Evolutionary conservation across 257 asterid species (phyloP), one percentile per base, ranked within the genome.

Genomic region (Orobanche coerulescens): DNA sequence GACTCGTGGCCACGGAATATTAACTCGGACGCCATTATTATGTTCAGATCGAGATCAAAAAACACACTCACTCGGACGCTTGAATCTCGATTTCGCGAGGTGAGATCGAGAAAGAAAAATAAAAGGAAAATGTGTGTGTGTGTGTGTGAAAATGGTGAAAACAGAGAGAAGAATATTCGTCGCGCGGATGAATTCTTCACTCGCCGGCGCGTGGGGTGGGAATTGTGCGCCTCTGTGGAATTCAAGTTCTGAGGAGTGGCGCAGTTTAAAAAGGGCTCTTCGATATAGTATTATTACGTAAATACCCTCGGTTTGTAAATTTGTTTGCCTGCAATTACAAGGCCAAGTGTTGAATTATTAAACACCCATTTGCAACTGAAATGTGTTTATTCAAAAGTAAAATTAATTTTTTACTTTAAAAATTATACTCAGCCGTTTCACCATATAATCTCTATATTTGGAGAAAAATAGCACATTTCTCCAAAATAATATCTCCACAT

Each of bases 1-100:
- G 94, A 59, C 59, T 90, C 97, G 73, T 84, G 96, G 61, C 97
- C 95, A 36, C 96, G 89, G 77, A 73, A 90, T 51, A 74, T 87
- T 76, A 90, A 69, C 79, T 87, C 97, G 40, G 97, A 85, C 5
- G 73, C 82, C 96, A 87, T 89, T 6, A 1, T 28, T 23, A 26
- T 16, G 48, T 34, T 15, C 36, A 33, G 68, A 69, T 76, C 65
- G 25, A 48, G 60, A 64, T 50, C 47, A 26, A 25, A 44, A 11
- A 22, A 20, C 0, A 46, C 51, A 10, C 22, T 26, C 44, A 16
- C 4, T 2, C 1, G 0, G 14, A 4, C 14, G 28, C 44, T 37
- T 43, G 64, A 47, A 40, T 47, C 33, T 47, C 46, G 18, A 26
- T 8, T 33, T 10, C 11, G 16, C 3, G 31, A 4, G n/a, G n/a